These are phyloP conservation scores for Verticillium klebahnii DNA, from an alignment of 2,329 filamentous ascomycete genomes.

Conservation along the genomic window DNA sequence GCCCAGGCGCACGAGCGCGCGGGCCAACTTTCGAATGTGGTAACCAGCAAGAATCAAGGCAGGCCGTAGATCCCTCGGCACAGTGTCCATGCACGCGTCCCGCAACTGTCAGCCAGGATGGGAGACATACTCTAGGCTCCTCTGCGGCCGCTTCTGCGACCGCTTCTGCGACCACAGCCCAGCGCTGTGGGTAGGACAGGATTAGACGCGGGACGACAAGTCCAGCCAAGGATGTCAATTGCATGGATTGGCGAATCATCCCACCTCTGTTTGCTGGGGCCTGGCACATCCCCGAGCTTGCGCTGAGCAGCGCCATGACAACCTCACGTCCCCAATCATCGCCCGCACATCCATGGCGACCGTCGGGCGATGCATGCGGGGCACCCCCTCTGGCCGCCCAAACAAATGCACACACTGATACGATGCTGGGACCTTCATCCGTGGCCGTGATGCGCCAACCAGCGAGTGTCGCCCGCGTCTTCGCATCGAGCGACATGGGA, in stretches of 20 bases:
- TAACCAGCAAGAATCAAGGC: neutral
- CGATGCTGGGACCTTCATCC: too few species aligned
- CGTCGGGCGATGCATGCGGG: too few species aligned
- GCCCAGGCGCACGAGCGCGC: too few species aligned
- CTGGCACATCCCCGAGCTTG: neutral
- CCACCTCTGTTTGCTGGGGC: neutral
- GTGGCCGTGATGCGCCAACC: too few species aligned
- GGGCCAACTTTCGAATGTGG: neutral
- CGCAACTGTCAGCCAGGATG: neutral
- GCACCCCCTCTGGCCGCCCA: too few species aligned
- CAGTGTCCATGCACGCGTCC: neutral
- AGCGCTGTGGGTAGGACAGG: constrained; percentile 12
- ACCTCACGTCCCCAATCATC: neutral
- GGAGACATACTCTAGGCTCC: constrained; percentile 3
- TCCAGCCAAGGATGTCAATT: constrained; percentile 2
- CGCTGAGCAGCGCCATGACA: neutral
- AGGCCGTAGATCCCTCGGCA: neutral
- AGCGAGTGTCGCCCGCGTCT: too few species aligned
- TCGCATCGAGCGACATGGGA: too few species aligned
- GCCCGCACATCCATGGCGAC: neutral
- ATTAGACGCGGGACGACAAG: constrained; percentile 6
- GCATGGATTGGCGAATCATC: neutral
- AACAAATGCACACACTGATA: too few species aligned
- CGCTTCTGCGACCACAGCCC: constrained; percentile 12
- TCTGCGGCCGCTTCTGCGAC: constrained; percentile 14